phyloP scores from a whole-genome alignment of 352 stramenopile genomes.

The Phytophthora pseudosyringae region DNA sequence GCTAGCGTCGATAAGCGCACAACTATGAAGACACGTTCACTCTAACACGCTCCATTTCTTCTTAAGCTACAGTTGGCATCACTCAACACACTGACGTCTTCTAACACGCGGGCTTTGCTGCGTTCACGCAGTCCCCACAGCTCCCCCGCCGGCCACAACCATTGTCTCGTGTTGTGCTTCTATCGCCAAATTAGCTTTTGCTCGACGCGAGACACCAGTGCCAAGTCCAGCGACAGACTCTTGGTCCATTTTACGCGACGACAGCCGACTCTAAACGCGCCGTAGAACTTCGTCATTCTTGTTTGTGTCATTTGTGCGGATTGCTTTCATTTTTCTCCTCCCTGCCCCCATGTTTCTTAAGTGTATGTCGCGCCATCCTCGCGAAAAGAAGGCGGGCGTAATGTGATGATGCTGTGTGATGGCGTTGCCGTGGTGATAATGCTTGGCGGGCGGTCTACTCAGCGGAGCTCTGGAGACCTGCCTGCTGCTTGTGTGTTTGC shows the following conservation, averaged over 20 bases:
- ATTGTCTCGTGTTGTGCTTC: conserved; percentile 19
- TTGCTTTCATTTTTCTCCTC: conserved; percentile 14
- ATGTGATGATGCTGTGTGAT: conserved; percentile 25
- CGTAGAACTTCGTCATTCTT: conserved; percentile 12
- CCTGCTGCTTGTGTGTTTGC: conserved; percentile 62
- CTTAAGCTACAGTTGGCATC: conserved; percentile 19
- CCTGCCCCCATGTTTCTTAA: conserved; percentile 20
- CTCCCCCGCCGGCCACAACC: background rate
- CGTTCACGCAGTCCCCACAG: background rate
- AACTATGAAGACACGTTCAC: conserved; percentile 9
- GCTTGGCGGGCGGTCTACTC: conserved; percentile 46
- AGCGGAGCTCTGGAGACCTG: conserved; percentile 74
- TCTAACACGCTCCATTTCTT: conserved; percentile 22
- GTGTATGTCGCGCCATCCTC: conserved; percentile 27
- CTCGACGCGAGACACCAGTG: background rate
- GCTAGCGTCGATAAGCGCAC: background rate
- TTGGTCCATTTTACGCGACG: conserved; percentile 10
- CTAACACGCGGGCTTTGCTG: background rate
- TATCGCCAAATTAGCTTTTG: conserved; percentile 16
- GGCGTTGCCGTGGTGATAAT: conserved; percentile 17
- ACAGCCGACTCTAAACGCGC: conserved; percentile 2
- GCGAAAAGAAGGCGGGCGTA: conserved; percentile 20
- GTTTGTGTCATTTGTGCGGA: conserved; percentile 19
- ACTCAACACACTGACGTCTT: conserved; percentile 13
- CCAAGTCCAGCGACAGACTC: background rate